phyloP scores from a whole-genome alignment of 306 rosid species.

The Dicorynia guianensis region DNA sequence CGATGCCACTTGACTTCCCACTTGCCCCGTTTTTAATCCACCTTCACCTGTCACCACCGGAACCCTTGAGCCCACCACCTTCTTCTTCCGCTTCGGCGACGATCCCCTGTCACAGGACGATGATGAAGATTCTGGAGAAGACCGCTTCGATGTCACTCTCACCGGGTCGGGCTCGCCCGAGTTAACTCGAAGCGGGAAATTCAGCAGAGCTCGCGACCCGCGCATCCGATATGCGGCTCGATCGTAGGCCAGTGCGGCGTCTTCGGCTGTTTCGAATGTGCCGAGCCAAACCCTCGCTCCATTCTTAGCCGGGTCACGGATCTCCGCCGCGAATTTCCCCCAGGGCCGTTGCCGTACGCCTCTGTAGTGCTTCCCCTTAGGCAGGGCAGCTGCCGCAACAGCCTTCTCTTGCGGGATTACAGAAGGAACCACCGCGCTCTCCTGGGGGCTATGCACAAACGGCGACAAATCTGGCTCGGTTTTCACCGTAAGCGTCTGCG shows the following conservation, averaged over 20 bases:
- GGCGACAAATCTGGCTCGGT: conserved; percentile 52
- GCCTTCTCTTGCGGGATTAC: background rate
- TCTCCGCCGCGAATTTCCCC: conserved; percentile 98
- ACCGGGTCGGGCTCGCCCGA: conserved; percentile 96
- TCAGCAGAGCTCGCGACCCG: conserved; percentile 79
- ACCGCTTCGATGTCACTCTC: conserved; percentile 68
- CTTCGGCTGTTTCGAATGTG: conserved; percentile 92
- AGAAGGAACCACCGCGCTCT: background rate
- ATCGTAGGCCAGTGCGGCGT: conserved; percentile 92
- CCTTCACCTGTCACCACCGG: background rate
- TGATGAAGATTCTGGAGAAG: conserved; percentile 52
- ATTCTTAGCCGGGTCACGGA: conserved; percentile 90
- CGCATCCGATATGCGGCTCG: conserved; percentile 93
- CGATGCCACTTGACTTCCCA: background rate
- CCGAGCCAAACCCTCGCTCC: conserved; percentile 99
- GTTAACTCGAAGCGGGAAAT: conserved; percentile 84
- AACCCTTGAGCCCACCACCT: conserved; percentile 1
- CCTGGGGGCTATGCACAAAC: conserved; percentile 7
- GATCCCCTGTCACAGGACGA: conserved; percentile 52
- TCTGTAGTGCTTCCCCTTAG: conserved; percentile 83
- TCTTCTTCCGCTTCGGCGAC: conserved; percentile 58
- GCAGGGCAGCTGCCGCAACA: conserved; percentile 49
- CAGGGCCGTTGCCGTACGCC: conserved; percentile 95
- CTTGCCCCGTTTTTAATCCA: conserved; percentile 33
- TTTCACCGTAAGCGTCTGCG: conserved; percentile 37